Percentiles rank a stretch among this genome's conserved stretches.
phyloP scores from a whole-genome alignment of 1,139 yeast species.

The Candida glucosophila region DNA sequence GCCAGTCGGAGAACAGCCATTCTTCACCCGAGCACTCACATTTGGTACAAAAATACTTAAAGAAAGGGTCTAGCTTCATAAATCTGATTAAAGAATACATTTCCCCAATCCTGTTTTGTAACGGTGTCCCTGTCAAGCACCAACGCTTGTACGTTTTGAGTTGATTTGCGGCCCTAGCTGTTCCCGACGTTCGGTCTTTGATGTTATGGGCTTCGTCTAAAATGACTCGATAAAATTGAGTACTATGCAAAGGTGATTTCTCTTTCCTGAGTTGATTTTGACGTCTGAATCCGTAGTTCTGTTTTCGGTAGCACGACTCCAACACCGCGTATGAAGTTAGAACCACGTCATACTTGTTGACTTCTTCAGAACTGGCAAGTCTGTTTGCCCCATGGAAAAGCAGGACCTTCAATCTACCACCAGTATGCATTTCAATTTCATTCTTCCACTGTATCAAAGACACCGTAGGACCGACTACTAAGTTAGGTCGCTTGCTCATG shows the following conservation, averaged over 20 bases:
- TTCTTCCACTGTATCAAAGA: constrained; percentile 97
- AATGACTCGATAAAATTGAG: constrained; percentile 77
- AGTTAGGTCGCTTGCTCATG: constrained; percentile 54
- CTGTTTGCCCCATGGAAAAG: constrained; percentile 84
- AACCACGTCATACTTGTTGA: constrained; percentile 67
- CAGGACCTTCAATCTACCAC: constrained; percentile 53
- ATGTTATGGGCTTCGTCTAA: constrained; percentile 96
- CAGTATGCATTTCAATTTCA: constrained; percentile 79
- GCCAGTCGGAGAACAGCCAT: constrained; percentile 78
- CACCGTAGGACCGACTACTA: constrained; percentile 95
- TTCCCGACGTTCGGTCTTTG: constrained; percentile 87
- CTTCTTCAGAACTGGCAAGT: constrained; percentile 44
- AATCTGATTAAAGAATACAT: constrained; percentile 85
- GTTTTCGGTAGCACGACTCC: constrained; percentile 80
- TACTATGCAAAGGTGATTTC: constrained; percentile 63
- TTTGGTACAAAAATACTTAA: constrained; percentile 81
- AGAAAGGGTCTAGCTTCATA: constrained; percentile 75
- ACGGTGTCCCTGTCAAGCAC: constrained; percentile 93
- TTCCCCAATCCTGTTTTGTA: constrained; percentile 94
- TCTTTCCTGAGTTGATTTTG: constrained; percentile 66
- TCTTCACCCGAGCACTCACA: constrained; percentile 76
- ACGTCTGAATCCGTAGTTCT: constrained; percentile 73
- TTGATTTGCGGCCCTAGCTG: constrained; percentile 83
- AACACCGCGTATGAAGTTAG: constrained; percentile 87
- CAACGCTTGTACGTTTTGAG: constrained; percentile 67